Evolutionary conservation across 495 filamentous ascomycete species (phyloP), one percentile per base, ranked within the genome.

Genomic region (Penicillium maclennaniae): DNA sequence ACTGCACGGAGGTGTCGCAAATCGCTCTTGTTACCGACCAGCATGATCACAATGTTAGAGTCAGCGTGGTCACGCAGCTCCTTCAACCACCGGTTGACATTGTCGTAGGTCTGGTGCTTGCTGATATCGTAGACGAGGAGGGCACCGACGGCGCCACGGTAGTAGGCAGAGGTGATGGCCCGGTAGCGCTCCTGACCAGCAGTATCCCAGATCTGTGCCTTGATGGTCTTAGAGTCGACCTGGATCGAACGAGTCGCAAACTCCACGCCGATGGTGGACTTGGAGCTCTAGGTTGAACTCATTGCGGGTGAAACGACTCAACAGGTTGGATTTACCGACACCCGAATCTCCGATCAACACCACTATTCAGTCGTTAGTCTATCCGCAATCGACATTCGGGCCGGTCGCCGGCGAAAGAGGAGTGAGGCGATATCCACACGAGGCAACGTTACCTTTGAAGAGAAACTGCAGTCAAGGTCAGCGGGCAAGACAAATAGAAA

Each of bases 1-100:
- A 99, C 95, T 52, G 95, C 95, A 68, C 95, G 83, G 70, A 99
- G 79, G 76, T 99, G 95, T 74, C 91, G 86, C 83, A 96, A 86
- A 96, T 99, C 95, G 69, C 92, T 97, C 87, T 99, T 99, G 82
- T 99, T 99, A 60, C 95, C 95, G 46, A 97, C 95, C 63, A 99
- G 77, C 93, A 99, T 97, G 71, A 99, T 99, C 54, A 99, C 95
- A 56, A 99, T 99, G 78, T 99, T 99, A 58, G 89, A 89, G 68
- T 99, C 95, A 59, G 95, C 95, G 74, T 99, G 92, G 66, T 96
- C 92, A 54, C 93, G 86, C 66, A 99, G 83, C 77, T 99, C 95
- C 79, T 97, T 97, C 78, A 99, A 78, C 95, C 95, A 99, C 69
- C 95, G 82, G 56, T 91, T 96, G 60, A 99, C 95, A 71, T 97